Percentiles rank a stretch among this genome's conserved stretches.
These are phyloP conservation scores for Xylaria sp. DNA, from an alignment of 2,329 filamentous ascomycete species.

Conservation along the genomic window DNA sequence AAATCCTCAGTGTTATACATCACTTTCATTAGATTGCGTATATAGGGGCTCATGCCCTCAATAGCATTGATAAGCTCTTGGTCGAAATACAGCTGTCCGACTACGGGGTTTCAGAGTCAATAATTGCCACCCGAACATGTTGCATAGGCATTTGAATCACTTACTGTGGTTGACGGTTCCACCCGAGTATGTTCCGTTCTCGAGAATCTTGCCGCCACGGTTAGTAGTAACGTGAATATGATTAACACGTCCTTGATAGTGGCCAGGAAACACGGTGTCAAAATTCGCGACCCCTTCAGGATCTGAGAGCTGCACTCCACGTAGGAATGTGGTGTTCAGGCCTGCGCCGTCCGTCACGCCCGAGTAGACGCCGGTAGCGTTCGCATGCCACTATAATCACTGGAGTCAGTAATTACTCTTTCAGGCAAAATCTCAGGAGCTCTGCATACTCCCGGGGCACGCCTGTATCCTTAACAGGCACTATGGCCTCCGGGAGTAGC, in stretches of 20 bases:
- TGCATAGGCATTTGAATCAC: background rate
- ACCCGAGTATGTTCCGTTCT: conserved; percentile 57
- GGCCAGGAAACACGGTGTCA: conserved; percentile 51
- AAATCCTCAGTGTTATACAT: conserved; percentile 57
- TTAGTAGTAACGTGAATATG: conserved; percentile 46
- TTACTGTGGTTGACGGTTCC: conserved; percentile 55
- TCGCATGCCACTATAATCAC: conserved; percentile 50
- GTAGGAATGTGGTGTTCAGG: conserved; percentile 50
- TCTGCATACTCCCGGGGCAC: too few species aligned
- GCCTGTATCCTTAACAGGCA: too few species aligned
- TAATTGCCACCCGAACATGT: background rate
- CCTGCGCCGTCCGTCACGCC: conserved; percentile 44
- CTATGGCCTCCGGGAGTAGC: too few species aligned
- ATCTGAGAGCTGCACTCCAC: conserved; percentile 51
- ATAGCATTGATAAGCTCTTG: conserved; percentile 57
- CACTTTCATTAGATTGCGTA: conserved; percentile 46
- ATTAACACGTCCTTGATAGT: conserved; percentile 49
- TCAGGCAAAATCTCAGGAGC: too few species aligned
- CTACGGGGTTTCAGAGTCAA: conserved; percentile 1
- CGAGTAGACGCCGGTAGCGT: conserved; percentile 49
- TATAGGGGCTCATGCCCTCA: conserved; percentile 54
- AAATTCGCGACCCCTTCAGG: conserved; percentile 49
- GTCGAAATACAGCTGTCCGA: conserved; percentile 67
- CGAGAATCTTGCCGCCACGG: conserved; percentile 42
- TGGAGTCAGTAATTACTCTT: too few species aligned